Percentiles rank a stretch among this genome's conserved stretches.
Evolutionary conservation across 148 eudicot genomes (phyloP).

Genomic region (Fagopyrum esculentum): DNA sequence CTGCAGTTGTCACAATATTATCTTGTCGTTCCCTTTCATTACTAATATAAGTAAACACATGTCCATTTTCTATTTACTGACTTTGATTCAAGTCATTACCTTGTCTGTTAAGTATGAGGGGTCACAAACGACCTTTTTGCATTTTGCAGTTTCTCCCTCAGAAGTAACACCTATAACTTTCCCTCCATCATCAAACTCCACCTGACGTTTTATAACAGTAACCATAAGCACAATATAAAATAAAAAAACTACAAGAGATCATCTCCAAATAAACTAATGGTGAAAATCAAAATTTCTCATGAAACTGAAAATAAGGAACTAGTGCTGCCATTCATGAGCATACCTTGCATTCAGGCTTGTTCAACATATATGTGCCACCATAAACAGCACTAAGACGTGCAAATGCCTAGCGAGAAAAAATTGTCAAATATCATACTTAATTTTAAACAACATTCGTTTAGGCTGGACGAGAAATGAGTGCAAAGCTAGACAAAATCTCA

Average conservation of each 20-base stretch:
- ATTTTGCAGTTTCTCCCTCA: constrained; percentile 95
- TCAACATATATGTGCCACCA: constrained; percentile 97
- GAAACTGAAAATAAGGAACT: not conserved
- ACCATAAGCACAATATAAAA: not conserved
- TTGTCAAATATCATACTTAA: not conserved
- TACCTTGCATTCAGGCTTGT: constrained; percentile 94
- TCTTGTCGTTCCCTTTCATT: not conserved
- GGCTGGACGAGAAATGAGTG: not conserved
- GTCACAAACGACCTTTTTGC: constrained; percentile 99
- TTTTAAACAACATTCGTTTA: not conserved
- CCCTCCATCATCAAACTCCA: constrained; percentile 82
- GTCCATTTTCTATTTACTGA: not conserved
- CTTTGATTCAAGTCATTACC: constrained; percentile 35
- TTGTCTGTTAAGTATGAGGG: constrained; percentile 87
- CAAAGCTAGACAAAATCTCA: not conserved
- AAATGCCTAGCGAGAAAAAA: constrained; percentile 54
- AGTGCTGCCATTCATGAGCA: constrained; percentile 5
- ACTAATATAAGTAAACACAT: not conserved
- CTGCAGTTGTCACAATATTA: not conserved
- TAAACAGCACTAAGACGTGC: constrained; percentile 98
- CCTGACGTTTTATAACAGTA: constrained; percentile 36
- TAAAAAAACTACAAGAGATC: not conserved
- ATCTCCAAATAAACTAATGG: not conserved
- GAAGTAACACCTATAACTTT: constrained; percentile 88
- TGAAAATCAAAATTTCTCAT: not conserved